Base-by-base conservation (phyloP, 2,329 filamentous ascomycete species). In the Aspergillus intermedius region DNA sequence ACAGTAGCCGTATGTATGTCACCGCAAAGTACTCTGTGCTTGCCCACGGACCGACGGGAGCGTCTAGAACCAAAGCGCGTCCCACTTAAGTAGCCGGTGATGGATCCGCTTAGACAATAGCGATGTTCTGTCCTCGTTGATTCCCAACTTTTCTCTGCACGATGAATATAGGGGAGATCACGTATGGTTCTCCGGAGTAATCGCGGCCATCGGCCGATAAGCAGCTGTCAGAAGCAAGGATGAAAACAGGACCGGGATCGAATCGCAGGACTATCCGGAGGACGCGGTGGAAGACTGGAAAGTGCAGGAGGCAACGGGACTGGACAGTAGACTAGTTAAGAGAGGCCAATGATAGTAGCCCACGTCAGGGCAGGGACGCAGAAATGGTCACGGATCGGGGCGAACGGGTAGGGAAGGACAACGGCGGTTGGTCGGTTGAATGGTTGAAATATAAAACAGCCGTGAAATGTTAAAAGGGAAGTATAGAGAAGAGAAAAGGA, bases 301-400 rank as follows among this genome's bases (percentile, higher is more conserved):
- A 19, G 19, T 6, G 37, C 10, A 40, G 37, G 37, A 40, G 8
- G 37, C 17, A 17, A 40, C 37, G 37, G 37, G 15, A 40, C 37
- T 40, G 37, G 37, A 45, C 45, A 42, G 34, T 25, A 42, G 44
- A 48, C 35, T 37, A 54, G 54, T 44, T 12, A 12, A 30, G 10
- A 46, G 48, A 42, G 32, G n/a, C 58, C 58, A 60, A 60, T 60
- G 45, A 54, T 44, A 53, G 49, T 43, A 45, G 52, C 55, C 58
- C 58, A 60, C 58, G 58, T 60, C 40, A 37, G 22, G 30, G 15
- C 41, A 32, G 32, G 25, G 35, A 40, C 19, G 17, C 37, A 40
- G 42, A n/a, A 43, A 25, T n/a, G 22, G 22, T 17, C 19, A 42
- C 40, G 19, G 19, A 25, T 43, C 41, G 41, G 41, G 25, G 25